A percentile compares a stretch with the other conserved stretches of the same genome.
Conservation (phyloP, 2,329 filamentous ascomycete species). For the Calonectria pseudoreteaudii region DNA sequence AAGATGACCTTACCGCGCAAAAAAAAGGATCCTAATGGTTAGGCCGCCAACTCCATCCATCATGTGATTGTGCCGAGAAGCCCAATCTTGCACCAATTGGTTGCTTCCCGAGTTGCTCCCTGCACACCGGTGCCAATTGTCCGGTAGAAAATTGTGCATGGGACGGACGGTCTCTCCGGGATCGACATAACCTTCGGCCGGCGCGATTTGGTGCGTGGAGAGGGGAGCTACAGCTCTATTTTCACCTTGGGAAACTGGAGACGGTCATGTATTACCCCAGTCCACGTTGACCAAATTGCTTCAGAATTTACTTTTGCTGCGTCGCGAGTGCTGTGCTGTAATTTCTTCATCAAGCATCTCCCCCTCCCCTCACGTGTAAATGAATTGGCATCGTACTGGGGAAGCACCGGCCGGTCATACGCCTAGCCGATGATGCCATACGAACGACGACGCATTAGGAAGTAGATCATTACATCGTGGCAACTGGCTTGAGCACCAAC, state of each 20-base stretch:
- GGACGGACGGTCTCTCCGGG: not conserved
- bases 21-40: not conserved
- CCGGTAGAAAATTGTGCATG: not conserved
- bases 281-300: not conserved
- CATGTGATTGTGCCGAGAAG: not conserved
- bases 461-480: constrained; percentile 1
- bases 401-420: not conserved
- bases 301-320: constrained; percentile 3
- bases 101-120: not conserved
- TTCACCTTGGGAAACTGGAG: not conserved
- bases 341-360: not conserved
- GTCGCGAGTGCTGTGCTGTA: not conserved
- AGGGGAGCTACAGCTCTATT: not conserved
- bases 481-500: not conserved
- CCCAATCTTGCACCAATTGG: not conserved
- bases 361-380: too few species aligned
- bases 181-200: constrained; percentile 13
- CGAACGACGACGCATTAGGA: not conserved
- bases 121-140: not conserved
- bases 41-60: not conserved
- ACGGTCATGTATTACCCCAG: not conserved
- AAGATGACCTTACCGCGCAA: not conserved
- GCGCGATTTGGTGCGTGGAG: constrained; percentile 6
- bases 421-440: not conserved
- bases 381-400: too few species aligned